These are phyloP conservation scores for Cokeromyces recurvatus DNA, from an alignment of 371 early-diverging fungal genomes.

Conservation along the genomic window DNA sequence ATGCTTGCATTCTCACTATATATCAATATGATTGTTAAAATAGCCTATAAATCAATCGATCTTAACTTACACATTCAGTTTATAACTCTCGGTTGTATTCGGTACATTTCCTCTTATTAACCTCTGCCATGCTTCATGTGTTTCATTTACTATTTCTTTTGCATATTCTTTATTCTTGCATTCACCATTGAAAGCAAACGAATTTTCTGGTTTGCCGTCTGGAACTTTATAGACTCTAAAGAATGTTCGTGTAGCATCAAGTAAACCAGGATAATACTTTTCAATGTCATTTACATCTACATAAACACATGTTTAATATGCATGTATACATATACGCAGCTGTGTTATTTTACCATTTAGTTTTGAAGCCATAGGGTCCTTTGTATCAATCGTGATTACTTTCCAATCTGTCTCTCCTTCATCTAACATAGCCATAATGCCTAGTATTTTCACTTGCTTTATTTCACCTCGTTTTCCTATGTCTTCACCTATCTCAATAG, in stretches of 20 bases:
- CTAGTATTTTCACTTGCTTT: slow-evolving; percentile 98
- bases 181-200: slow-evolving; percentile 95
- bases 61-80: slow-evolving; percentile 18
- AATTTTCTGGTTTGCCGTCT: slow-evolving; percentile 98
- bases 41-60: too few species aligned
- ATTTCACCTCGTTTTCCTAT: slow-evolving; percentile 92
- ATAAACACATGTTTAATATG: not conserved
- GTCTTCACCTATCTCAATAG: slow-evolving; percentile 94
- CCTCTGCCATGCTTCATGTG: slow-evolving; percentile 90
- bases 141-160: slow-evolving; percentile 79
- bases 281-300: slow-evolving; percentile 96
- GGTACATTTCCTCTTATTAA: slow-evolving; percentile 51
- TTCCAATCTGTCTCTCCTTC: slow-evolving; percentile 99
- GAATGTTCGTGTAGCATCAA: slow-evolving; percentile 97
- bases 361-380: slow-evolving; percentile 90
- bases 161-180: slow-evolving; percentile 85
- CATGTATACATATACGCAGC: not conserved
- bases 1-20: slow-evolving; percentile 8
- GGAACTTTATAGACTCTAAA: slow-evolving; percentile 99
- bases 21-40: too few species aligned
- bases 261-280: slow-evolving; percentile 89
- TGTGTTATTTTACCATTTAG: slow-evolving; percentile 61
- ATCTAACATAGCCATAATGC: slow-evolving; percentile 96
- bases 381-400: slow-evolving; percentile 93
- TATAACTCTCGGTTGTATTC: slow-evolving; percentile 5